Evolutionary conservation across 192 early-diverging fungal species (phyloP).

Genomic region (Coemansia sp.): DNA sequence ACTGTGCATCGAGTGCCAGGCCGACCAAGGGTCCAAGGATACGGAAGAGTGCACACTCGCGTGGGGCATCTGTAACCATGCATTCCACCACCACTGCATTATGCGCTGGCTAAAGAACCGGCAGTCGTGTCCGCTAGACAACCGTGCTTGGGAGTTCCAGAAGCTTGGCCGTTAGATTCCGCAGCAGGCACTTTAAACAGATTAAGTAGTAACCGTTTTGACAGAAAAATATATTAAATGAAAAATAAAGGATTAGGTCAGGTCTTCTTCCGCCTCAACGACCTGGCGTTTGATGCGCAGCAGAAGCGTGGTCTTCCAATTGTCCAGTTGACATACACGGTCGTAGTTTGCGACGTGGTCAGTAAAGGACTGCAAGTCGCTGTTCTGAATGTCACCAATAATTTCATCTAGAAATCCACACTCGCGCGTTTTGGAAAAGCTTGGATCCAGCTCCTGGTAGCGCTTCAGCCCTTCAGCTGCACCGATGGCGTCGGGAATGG

Average conservation of each 20-base stretch:
- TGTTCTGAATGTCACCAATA: conserved; percentile 69
- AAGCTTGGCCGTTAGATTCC: conserved; percentile 63
- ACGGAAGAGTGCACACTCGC: conserved; percentile 94
- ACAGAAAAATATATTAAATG: not conserved
- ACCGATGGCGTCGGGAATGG: conserved; percentile 74
- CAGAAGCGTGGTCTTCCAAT: conserved; percentile 94
- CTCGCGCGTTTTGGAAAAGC: conserved; percentile 83
- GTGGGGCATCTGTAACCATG: conserved; percentile 98
- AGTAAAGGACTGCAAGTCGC: conserved; percentile 83
- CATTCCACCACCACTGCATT: conserved; percentile 99
- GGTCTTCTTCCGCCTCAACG: conserved; percentile 59
- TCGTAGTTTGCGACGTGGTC: conserved; percentile 81
- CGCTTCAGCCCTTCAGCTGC: conserved; percentile 72
- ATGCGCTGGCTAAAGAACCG: conserved; percentile 96
- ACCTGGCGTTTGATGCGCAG: conserved; percentile 87
- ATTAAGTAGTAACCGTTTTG: not conserved
- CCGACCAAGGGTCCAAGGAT: conserved; percentile 90
- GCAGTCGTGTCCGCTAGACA: conserved; percentile 96
- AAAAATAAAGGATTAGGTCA: conserved; percentile 47
- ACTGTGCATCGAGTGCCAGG: conserved; percentile 97
- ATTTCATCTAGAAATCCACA: conserved; percentile 74
- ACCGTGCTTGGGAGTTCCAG: conserved; percentile 96
- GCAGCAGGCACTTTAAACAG: not conserved
- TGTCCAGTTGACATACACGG: conserved; percentile 85
- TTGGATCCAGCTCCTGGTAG: conserved; percentile 86